phyloP scores from a whole-genome alignment of 306 rosid species.

The Dicorynia guianensis region DNA sequence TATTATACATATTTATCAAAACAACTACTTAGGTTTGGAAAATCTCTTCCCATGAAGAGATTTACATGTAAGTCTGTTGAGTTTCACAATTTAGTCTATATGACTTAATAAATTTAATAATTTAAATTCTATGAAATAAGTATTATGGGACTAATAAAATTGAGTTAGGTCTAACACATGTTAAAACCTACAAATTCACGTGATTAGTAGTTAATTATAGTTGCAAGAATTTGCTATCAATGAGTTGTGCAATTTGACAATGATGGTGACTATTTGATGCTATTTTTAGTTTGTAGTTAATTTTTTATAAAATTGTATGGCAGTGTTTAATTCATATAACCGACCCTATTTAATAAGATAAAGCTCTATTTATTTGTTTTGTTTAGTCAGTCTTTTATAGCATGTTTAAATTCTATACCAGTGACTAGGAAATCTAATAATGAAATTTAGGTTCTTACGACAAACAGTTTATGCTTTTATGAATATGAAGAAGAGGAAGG shows the following conservation, averaged over 20 bases:
- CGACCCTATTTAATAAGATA: no score
- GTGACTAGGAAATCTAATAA: slow-evolving; percentile 10
- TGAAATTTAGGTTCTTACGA: background rate
- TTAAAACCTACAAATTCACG: background rate
- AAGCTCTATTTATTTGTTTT: no score
- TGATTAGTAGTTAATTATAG: background rate
- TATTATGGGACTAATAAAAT: no score
- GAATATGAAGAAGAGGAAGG: background rate
- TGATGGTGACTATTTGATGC: background rate
- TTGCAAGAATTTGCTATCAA: background rate
- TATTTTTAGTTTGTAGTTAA: background rate
- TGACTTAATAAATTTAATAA: no score
- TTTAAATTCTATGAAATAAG: no score
- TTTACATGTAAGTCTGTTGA: background rate
- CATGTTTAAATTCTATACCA: slow-evolving; percentile 5
- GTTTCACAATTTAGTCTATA: background rate
- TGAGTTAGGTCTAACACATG: background rate
- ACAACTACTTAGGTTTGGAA: no score
- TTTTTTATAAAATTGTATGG: no score
- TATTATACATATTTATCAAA: background rate
- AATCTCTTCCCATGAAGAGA: no score
- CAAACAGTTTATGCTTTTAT: background rate
- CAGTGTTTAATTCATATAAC: no score
- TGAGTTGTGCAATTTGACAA: no score
- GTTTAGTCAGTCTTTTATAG: background rate